phyloP scores from a whole-genome alignment of 768 basidiomycete species.

The Xanthoconium purpureum region DNA sequence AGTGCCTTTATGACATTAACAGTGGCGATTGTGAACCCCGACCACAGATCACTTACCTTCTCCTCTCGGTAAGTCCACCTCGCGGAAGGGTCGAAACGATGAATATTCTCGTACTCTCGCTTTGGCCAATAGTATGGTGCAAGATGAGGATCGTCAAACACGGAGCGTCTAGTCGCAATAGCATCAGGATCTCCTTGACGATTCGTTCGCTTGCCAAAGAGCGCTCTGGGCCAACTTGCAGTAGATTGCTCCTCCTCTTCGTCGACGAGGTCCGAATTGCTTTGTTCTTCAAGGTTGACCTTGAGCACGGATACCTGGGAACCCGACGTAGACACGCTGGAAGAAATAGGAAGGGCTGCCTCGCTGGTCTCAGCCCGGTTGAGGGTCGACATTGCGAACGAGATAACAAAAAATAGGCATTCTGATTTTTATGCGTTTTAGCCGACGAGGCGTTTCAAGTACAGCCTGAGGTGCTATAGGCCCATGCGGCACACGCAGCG shows the following conservation, averaged over 20 bases:
- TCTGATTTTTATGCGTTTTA: background rate
- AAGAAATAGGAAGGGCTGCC: background rate
- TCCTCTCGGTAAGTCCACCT: constrained; percentile 63
- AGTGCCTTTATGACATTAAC: constrained; percentile 34
- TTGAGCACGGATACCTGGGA: background rate
- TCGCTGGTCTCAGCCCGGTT: background rate
- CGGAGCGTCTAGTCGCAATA: constrained; percentile 48
- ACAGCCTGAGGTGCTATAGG: background rate
- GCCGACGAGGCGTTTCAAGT: background rate
- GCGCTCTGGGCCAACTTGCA: background rate
- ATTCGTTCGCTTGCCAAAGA: background rate
- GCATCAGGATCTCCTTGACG: constrained; percentile 30
- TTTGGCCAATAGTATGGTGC: constrained; percentile 40
- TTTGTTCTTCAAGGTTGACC: background rate
- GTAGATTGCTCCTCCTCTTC: constrained; percentile 1
- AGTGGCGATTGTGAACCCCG: no score
- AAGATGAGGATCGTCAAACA: constrained; percentile 49
- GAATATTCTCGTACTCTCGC: constrained; percentile 50
- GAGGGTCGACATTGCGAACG: background rate
- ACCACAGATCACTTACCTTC: constrained; percentile 27
- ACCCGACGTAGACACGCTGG: background rate
- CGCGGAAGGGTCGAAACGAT: constrained; percentile 53
- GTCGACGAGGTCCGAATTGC: constrained; percentile 1
- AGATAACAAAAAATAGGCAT: background rate
- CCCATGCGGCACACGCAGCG: background rate